phyloP scores from a whole-genome alignment of 805 yeast species.

The Wickerhamiella occidentalis region DNA sequence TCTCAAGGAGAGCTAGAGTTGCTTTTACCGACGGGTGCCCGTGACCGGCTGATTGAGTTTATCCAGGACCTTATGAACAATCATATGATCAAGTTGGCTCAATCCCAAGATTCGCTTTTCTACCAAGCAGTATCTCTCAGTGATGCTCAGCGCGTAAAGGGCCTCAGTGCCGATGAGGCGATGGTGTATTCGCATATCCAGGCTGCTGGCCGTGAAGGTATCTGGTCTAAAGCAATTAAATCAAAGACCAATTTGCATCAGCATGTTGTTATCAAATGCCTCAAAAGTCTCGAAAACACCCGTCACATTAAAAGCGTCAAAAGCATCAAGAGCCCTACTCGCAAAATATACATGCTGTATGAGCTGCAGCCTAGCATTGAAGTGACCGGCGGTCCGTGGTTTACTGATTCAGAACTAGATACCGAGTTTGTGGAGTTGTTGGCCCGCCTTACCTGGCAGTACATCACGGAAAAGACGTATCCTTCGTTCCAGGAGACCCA shows the following conservation, averaged over 20 bases:
- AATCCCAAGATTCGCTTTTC: conserved; percentile 44
- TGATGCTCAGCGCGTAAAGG: conserved; percentile 65
- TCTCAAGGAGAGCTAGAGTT: conserved; percentile 57
- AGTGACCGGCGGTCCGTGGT: conserved; percentile 99
- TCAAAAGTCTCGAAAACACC: conserved; percentile 68
- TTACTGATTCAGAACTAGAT: conserved; percentile 89
- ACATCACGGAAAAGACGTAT: conserved; percentile 58
- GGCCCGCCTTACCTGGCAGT: conserved; percentile 78
- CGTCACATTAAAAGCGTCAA: conserved; percentile 80
- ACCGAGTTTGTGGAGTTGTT: conserved; percentile 83
- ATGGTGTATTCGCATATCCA: conserved; percentile 85
- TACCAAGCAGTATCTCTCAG: conserved; percentile 62
- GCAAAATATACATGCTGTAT: conserved; percentile 92
- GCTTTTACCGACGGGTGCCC: conserved; percentile 34
- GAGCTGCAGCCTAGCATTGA: conserved; percentile 88
- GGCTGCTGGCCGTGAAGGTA: conserved; percentile 88
- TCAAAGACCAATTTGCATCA: conserved; percentile 83
- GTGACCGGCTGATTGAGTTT: conserved; percentile 32
- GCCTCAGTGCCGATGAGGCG: conserved; percentile 79
- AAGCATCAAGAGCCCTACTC: conserved; percentile 78
- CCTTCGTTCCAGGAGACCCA: conserved; percentile 52
- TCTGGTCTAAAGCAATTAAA: conserved; percentile 87
- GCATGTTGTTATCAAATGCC: conserved; percentile 73
- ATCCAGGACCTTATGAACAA: conserved; percentile 39
- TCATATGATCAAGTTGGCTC: conserved; percentile 56